These are phyloP conservation scores for Neurospora pannonica DNA, from an alignment of 495 filamentous ascomycete genomes.

Conservation along the genomic window DNA sequence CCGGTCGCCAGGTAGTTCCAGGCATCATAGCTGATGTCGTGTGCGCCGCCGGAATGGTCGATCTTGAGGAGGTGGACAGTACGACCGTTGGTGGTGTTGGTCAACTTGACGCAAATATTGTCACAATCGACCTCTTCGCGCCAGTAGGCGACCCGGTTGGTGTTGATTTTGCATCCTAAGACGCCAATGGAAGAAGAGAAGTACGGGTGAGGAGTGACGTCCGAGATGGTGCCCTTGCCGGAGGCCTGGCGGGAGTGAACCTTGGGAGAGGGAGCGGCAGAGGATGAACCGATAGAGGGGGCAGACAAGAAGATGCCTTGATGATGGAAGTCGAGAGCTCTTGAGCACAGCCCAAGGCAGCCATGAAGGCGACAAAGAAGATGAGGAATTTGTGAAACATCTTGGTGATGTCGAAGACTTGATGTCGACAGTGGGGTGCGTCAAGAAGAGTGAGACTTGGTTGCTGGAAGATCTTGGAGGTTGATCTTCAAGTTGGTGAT, in stretches of 20 bases:
- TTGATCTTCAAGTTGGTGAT: neutral
- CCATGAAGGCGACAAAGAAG: neutral
- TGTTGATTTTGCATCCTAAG: constrained; percentile 30
- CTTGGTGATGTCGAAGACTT: neutral
- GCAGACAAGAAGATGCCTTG: neutral
- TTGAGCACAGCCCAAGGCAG: neutral
- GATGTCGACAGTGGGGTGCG: neutral
- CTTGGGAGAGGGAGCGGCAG: too few relatives aligned
- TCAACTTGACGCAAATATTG: constrained; percentile 25
- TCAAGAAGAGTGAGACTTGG: neutral
- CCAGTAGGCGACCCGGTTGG: constrained; percentile 30
- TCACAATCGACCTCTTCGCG: constrained; percentile 23
- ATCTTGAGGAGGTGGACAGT: constrained; percentile 23
- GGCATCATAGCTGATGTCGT: constrained; percentile 29
- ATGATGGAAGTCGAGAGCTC: neutral
- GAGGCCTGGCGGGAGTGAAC: too few relatives aligned
- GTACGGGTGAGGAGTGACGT: constrained; percentile 28
- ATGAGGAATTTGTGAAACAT: neutral
- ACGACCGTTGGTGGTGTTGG: constrained; percentile 14
- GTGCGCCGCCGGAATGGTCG: constrained; percentile 26
- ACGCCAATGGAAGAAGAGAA: constrained; percentile 29
- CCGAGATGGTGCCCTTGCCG: neutral
- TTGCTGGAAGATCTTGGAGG: neutral
- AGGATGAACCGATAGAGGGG: too few relatives aligned
- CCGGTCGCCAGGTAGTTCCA: constrained; percentile 31